Base-by-base conservation (phyloP, 106 monocot genomes). In the Dendrobium officinale region DNA sequence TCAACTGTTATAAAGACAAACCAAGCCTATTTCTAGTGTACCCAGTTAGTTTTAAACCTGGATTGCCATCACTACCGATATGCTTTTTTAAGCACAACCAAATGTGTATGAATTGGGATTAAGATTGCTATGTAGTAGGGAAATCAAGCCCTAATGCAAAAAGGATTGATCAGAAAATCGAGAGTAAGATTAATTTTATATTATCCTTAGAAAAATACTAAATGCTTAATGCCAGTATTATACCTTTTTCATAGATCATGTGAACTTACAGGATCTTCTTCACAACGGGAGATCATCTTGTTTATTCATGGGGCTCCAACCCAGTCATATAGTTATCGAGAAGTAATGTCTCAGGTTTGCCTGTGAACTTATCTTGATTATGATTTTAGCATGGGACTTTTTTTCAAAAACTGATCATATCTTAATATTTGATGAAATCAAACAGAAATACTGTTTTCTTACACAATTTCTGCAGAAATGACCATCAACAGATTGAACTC, bases 251-350 rank as follows among this genome's bases (percentile, higher is more conserved):
- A 33, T 72, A 2, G 15, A 4, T 40, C 37, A 72, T 43, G 5
- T 43, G 41, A 74, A 74, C 43, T 67, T 66, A 31, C 82, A 95
- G 95, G 95, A 68, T 86, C 86, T 77, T 84, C 88, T 16, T 85
- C 85, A 37, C 79, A 55, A 77, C 84, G 86, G 72, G 94, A 88
- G 22, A 89, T 89, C 54, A 85, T 97, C 19, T 27, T 97, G 24
- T 97, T 97, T 77, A 59, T 94, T 82, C 96, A 97, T 86, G 96
- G 96, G 26, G 96, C 94, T 84, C 96, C 96, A 77, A 92, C 92
- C 37, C 94, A 94, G 80, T 97, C 96, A 74, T 97, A 84, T 81
- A 90, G 96, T 77, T 97, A 94, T 73, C 84, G 94, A 45, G 89
- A 88, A 73, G 94, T 97, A 75, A 97, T 97, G 94, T 83, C 94